These are phyloP conservation scores for Marasmius sp. DNA, from an alignment of 1,284 basidiomycete species.

Conservation along the genomic window DNA sequence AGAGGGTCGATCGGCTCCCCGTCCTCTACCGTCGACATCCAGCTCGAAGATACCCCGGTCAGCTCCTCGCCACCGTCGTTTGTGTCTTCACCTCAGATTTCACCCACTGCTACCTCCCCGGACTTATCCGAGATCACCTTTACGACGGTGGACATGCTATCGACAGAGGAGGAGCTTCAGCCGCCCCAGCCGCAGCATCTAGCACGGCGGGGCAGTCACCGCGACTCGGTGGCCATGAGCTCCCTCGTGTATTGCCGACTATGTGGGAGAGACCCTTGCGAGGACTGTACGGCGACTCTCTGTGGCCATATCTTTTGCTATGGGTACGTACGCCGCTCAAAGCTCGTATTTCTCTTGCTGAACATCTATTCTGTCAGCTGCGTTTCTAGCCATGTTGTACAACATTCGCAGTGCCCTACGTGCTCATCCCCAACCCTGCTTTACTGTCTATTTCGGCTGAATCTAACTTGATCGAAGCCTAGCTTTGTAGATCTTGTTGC, in stretches of 20 bases:
- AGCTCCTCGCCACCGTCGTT: neutral
- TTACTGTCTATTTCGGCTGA: constrained; percentile 48
- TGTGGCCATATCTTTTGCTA: constrained; percentile 62
- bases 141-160: neutral
- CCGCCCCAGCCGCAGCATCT: neutral
- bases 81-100: neutral
- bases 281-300: constrained; percentile 50
- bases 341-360: neutral
- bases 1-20: no score
- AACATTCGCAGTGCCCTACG: constrained; percentile 44
- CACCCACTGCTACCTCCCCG: neutral
- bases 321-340: constrained; percentile 31
- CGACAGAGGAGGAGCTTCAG: neutral
- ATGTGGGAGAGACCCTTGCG: constrained; percentile 41
- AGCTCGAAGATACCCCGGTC: neutral
- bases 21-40: neutral
- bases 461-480: constrained; percentile 21
- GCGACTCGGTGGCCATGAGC: constrained; percentile 8
- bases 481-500: neutral
- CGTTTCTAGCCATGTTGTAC: constrained; percentile 45
- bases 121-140: neutral
- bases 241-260: constrained; percentile 42
- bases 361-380: constrained; percentile 34
- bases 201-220: neutral
- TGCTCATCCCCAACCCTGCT: constrained; percentile 47